These are phyloP conservation scores for Leccinum aurantiacum DNA, from an alignment of 768 basidiomycete species.

Conservation along the genomic window DNA sequence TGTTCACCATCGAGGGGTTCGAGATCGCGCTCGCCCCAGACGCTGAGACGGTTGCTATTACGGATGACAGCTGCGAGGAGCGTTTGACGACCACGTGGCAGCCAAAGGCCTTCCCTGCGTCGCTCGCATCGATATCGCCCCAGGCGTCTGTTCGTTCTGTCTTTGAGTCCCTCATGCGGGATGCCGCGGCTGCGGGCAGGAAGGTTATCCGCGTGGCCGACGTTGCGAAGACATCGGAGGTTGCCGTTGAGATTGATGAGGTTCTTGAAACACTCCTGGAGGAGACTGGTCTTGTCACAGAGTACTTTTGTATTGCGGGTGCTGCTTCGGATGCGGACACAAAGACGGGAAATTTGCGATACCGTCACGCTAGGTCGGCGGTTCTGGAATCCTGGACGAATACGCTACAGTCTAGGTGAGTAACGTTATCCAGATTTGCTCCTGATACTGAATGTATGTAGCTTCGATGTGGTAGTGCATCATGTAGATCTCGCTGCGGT, in stretches of 20 bases:
- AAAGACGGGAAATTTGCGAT: slow-evolving; percentile 18
- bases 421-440: background rate
- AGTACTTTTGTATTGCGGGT: slow-evolving; percentile 21
- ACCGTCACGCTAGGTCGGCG: slow-evolving; percentile 16
- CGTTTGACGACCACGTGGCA: slow-evolving; percentile 36
- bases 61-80: slow-evolving; percentile 27
- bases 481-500: slow-evolving; percentile 23
- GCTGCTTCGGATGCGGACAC: slow-evolving; percentile 23
- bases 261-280: slow-evolving; percentile 18
- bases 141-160: slow-evolving; percentile 13
- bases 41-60: slow-evolving; percentile 26
- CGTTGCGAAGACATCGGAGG: slow-evolving; percentile 19
- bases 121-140: slow-evolving; percentile 6
- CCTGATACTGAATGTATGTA: background rate
- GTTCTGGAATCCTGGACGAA: slow-evolving; percentile 22
- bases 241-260: slow-evolving; percentile 18
- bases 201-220: slow-evolving; percentile 28
- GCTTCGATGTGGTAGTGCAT: slow-evolving; percentile 24
- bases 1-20: slow-evolving; percentile 36
- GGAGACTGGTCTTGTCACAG: slow-evolving; percentile 16
- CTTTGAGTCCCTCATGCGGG: slow-evolving; percentile 19
- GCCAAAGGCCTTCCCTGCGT: slow-evolving; percentile 27
- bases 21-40: slow-evolving; percentile 34
- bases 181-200: slow-evolving; percentile 21
- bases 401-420: slow-evolving; percentile 15